Evolutionary conservation across 306 rosid species (phyloP).

Genomic region (Cicer judaicum): DNA sequence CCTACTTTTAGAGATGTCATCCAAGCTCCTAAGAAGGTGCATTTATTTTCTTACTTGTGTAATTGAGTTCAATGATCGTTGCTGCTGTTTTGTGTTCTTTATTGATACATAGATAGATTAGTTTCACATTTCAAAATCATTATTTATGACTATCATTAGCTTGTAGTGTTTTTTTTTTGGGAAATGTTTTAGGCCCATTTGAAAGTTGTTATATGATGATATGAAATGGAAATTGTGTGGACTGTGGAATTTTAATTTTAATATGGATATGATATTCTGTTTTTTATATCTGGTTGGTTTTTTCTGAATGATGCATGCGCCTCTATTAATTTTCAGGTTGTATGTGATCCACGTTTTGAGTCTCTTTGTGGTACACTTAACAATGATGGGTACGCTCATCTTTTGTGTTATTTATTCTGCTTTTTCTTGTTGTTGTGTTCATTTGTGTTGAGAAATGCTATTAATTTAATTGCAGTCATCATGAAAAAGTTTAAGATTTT

Average conservation of each 20-base stretch:
- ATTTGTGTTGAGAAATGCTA: constrained; percentile 1
- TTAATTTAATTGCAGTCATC: constrained; percentile 12
- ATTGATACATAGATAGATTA: neutral
- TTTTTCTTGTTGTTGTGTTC: neutral
- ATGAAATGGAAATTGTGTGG: constrained; percentile 1
- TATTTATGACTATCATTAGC: neutral
- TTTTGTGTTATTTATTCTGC: neutral
- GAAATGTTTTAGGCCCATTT: neutral
- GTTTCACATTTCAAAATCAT: constrained; percentile 24
- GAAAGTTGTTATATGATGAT: constrained; percentile 14
- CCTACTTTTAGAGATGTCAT: constrained; percentile 71
- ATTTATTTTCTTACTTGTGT: constrained; percentile 16
- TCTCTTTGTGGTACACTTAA: constrained; percentile 70
- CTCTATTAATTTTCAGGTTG: constrained; percentile 56
- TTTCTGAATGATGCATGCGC: constrained; percentile 17
- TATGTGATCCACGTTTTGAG: constrained; percentile 84
- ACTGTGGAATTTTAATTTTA: constrained; percentile 4
- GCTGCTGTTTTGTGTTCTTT: constrained; percentile 12
- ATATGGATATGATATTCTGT: constrained; percentile 12
- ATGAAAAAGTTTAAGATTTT: neutral
- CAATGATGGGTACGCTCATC: constrained; percentile 61
- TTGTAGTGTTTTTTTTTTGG: neutral
- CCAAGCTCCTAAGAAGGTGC: constrained; percentile 81
- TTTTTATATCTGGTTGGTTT: constrained; percentile 10
- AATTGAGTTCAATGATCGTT: constrained; percentile 5